Evolutionary conservation across 768 basidiomycete species (phyloP).

Genomic region (Lactifluus piperatus): DNA sequence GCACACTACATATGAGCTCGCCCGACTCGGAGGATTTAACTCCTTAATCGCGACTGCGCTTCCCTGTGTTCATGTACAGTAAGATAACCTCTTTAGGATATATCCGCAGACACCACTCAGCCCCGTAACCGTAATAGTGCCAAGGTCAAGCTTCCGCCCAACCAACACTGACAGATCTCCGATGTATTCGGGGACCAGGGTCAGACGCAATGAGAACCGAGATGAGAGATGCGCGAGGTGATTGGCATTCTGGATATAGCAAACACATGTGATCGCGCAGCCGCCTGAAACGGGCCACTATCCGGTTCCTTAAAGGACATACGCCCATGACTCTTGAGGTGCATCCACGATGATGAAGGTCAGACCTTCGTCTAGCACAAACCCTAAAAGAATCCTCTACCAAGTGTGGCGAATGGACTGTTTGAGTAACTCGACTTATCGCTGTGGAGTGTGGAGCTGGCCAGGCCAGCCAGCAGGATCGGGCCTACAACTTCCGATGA

Average conservation of each 20-base stretch:
- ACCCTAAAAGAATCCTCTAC: not conserved
- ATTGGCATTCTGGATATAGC: not conserved
- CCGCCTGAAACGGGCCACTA: not conserved
- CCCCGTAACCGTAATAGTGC: not conserved
- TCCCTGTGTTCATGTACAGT: not conserved
- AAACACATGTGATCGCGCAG: not conserved
- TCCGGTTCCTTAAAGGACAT: not conserved
- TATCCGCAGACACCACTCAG: not conserved
- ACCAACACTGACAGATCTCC: not conserved
- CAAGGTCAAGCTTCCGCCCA: not conserved
- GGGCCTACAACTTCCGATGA: not conserved
- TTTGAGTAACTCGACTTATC: not conserved
- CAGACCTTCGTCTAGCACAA: not conserved
- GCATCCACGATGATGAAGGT: not conserved
- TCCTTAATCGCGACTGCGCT: not conserved
- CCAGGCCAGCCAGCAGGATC: no score
- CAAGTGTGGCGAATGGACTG: not conserved
- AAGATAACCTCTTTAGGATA: not conserved
- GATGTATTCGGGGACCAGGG: conserved; percentile 1
- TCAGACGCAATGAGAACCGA: not conserved
- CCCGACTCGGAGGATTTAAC: not conserved
- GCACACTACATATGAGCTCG: not conserved
- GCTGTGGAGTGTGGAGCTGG: no score
- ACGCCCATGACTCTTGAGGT: not conserved
- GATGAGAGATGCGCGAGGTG: not conserved